A percentile compares a stretch with the other conserved stretches of the same genome.
Evolutionary conservation across 306 rosid genomes (phyloP).

Genomic region (Prunus davidiana): DNA sequence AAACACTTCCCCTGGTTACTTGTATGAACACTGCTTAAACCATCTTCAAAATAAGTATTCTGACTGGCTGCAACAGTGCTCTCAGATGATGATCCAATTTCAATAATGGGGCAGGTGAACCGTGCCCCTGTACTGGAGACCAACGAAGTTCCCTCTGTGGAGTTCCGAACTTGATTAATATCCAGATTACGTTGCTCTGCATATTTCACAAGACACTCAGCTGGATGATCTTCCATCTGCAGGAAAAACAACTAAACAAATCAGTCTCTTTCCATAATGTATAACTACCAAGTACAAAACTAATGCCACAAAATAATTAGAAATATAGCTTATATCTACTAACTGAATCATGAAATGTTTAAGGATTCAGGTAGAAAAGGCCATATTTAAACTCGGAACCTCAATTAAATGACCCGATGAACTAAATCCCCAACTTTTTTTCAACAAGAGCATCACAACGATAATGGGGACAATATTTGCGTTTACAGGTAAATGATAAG

Average conservation of each 20-base stretch:
- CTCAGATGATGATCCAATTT: conserved; percentile 40
- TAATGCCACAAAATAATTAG: no score
- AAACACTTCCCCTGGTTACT: conserved; percentile 42
- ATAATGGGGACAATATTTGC: neutral
- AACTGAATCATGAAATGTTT: neutral
- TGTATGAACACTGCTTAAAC: conserved; percentile 44
- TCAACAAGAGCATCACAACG: neutral
- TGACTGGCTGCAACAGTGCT: conserved; percentile 15
- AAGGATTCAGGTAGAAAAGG: neutral
- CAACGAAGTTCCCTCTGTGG: conserved; percentile 35
- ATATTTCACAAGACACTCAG: conserved; percentile 42
- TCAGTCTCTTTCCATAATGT: neutral
- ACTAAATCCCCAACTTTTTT: neutral
- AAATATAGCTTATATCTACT: neutral
- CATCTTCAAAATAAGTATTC: conserved; percentile 39
- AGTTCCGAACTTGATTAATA: conserved; percentile 40
- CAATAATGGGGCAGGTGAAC: conserved; percentile 33
- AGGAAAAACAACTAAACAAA: conserved; percentile 26
- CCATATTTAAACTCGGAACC: neutral
- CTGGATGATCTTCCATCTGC: conserved; percentile 69
- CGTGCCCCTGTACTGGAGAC: conserved; percentile 38
- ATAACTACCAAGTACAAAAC: neutral
- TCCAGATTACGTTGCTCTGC: conserved; percentile 29
- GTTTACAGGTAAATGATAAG: neutral
- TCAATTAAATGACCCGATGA: conserved; percentile 11